Evolutionary conservation across 2,329 filamentous ascomycete genomes (phyloP).

Genomic region (Capronia epimyces): DNA sequence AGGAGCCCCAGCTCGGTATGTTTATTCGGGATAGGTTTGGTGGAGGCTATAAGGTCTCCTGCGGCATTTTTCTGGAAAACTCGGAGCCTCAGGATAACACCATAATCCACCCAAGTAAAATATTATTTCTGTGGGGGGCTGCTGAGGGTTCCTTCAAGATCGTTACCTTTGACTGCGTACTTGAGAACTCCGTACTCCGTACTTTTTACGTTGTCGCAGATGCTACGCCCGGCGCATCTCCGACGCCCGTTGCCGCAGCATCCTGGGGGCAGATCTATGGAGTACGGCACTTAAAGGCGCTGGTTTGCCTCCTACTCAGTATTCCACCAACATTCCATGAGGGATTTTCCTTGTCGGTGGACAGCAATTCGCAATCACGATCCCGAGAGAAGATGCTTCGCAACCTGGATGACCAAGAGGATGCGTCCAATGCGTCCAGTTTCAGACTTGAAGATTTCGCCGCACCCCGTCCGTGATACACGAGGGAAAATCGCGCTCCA

Average conservation of each 20-base stretch:
- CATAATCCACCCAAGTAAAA: neutral
- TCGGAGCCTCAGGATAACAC: neutral
- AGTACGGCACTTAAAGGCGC: neutral
- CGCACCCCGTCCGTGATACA: no score
- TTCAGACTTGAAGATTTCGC: neutral
- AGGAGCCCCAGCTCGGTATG: neutral
- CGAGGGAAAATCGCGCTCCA: no score
- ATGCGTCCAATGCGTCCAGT: neutral
- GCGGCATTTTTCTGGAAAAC: constrained; percentile 2
- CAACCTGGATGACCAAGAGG: neutral
- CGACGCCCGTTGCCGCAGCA: constrained; percentile 8
- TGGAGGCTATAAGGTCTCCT: neutral
- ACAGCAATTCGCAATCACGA: neutral
- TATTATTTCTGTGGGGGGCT: constrained; percentile 5
- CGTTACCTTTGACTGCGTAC: no score
- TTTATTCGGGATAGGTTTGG: neutral
- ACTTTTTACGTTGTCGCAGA: neutral
- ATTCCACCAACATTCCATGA: constrained; percentile 3
- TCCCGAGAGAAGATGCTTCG: neutral
- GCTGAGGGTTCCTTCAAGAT: neutral
- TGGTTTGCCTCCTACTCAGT: neutral
- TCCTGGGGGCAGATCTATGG: neutral
- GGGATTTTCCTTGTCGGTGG: constrained; percentile 4
- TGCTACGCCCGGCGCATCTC: constrained; percentile 8
- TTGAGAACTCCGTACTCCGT: neutral